Base-by-base conservation (phyloP, 139 green algal species). In the Choricystis sp. region DNA sequence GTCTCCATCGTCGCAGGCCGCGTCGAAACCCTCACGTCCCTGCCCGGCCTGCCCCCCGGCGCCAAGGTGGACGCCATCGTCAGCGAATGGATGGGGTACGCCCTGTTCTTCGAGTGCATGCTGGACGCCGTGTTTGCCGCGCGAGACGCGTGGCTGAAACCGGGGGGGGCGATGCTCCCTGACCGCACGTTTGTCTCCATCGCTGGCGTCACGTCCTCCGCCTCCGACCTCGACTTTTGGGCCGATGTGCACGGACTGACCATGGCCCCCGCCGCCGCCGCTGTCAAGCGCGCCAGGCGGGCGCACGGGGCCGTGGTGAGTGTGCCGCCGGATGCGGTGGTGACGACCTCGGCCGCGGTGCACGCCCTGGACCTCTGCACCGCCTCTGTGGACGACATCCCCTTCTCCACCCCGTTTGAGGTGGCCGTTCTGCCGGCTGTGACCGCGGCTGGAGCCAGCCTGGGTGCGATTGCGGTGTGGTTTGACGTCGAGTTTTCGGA, bases 71-170 rank as follows among this genome's bases (percentile, higher is more conserved):
- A 93, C 65, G 82, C 94, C 31, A 70, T 98, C 25, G 86, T 98
- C 22, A 86, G 70, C 64, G 92, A 98, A 73, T 98, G 92, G 92
- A 98, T 98, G 92, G 91, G 72, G 25, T 98, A 98, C 76, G 89
- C 77, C 2, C 78, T 98, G 66, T 74, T 98, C 40, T 98, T 95
- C 76, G 92, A 98, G 79, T 87, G 75, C 63, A 98, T 98, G 92
- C 77, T 98, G 49, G 77, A 89, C 66, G 85, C 77, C 4, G 88
- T 98, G 56, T 31, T 92, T 9, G 26, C 73, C 29, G 84, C 82
- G 3, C 71, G 85, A 0, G 78, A 83, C 63, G 68, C 66, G 56
- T 92, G 74, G 72, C 73, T 96, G 31, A 85, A 81, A 55, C 86
- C 90, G 0, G 91, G 87, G 3, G 91, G 91, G 24, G 86, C 83